Evolutionary conservation across 2,329 filamentous ascomycete genomes (phyloP).

Genomic region (Botrytis deweyae): DNA sequence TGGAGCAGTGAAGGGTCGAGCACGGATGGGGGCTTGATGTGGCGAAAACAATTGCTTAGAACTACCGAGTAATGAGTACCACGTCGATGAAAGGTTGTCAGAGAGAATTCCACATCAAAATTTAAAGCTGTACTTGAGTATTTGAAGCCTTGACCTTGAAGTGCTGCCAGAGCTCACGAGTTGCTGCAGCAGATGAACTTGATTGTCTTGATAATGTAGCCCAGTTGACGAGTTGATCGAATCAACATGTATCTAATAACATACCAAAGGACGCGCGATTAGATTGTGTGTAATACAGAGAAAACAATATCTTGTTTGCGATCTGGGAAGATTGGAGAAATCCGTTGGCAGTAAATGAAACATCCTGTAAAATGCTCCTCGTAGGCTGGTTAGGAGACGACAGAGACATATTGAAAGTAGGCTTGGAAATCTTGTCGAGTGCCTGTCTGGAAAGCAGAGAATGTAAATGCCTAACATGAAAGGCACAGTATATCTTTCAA

Average conservation of each 20-base stretch:
- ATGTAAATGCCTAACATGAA: neutral
- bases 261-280: neutral
- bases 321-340: neutral
- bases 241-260: neutral
- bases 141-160: neutral
- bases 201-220: neutral
- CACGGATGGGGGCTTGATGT: neutral
- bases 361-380: neutral
- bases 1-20: neutral
- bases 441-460: neutral
- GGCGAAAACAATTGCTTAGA: neutral
- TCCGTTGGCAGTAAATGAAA: neutral
- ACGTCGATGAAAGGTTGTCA: neutral
- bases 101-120: neutral
- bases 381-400: neutral
- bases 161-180: neutral
- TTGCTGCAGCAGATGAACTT: neutral
- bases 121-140: neutral
- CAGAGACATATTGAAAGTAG: neutral
- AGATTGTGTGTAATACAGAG: neutral
- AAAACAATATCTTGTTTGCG: neutral
- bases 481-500: neutral
- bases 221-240: neutral
- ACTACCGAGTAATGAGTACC: neutral
- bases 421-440: neutral